Evolutionary conservation across 192 early-diverging fungal genomes (phyloP).

Genomic region (Backusella tuberculispora): DNA sequence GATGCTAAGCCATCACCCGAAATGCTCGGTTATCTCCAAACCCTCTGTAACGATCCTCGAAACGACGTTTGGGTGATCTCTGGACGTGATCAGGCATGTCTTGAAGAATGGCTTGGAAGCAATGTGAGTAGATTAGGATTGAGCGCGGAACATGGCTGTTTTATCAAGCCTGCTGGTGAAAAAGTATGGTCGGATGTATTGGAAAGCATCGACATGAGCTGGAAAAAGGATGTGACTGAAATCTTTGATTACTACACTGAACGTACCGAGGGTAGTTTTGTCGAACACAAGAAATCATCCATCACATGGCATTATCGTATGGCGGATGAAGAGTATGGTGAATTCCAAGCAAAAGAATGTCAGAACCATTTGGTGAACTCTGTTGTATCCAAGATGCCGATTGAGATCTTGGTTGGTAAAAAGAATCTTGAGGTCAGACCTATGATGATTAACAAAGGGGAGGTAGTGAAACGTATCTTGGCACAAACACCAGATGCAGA

Average conservation of each 20-base stretch:
- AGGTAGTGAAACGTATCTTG: constrained; percentile 81
- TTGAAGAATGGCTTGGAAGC: constrained; percentile 85
- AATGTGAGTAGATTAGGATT: constrained; percentile 68
- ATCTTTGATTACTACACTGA: constrained; percentile 89
- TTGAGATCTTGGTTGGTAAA: constrained; percentile 88
- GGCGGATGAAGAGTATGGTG: constrained; percentile 82
- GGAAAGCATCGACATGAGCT: constrained; percentile 67
- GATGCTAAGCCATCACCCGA: constrained; percentile 84
- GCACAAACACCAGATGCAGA: constrained; percentile 58
- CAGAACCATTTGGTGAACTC: constrained; percentile 84
- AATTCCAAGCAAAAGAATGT: constrained; percentile 91
- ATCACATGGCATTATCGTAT: constrained; percentile 92
- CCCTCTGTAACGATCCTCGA: constrained; percentile 71
- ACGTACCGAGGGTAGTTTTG: constrained; percentile 81
- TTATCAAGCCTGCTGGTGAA: constrained; percentile 69
- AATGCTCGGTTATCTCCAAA: constrained; percentile 80
- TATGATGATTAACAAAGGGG: constrained; percentile 85
- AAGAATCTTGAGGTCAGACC: constrained; percentile 89
- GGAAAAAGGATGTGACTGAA: constrained; percentile 82
- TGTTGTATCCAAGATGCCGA: constrained; percentile 77
- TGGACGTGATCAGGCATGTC: constrained; percentile 83
- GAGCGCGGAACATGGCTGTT: constrained; percentile 88
- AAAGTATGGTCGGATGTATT: constrained; percentile 63
- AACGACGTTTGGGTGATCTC: constrained; percentile 94
- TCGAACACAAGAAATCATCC: constrained; percentile 84